Percentiles rank a stretch among this genome's conserved stretches.
Conservation (phyloP, 805 yeast species). For the Starmera quercuum region DNA sequence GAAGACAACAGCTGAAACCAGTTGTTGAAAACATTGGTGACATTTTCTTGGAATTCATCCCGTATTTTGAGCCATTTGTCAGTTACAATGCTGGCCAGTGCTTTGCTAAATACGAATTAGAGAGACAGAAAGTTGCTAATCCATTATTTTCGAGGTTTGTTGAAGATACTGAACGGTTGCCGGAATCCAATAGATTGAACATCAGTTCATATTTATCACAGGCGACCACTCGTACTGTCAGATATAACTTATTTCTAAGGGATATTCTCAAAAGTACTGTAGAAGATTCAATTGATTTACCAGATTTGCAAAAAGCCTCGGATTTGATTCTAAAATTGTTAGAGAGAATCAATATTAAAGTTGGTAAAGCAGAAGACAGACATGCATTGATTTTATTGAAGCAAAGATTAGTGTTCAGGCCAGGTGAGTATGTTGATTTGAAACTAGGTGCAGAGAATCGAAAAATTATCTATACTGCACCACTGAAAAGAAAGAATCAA, state of each 20-base stretch:
- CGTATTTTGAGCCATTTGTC: constrained; percentile 86
- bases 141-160: constrained; percentile 89
- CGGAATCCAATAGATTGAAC: constrained; percentile 83
- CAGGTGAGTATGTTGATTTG: constrained; percentile 80
- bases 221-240: constrained; percentile 92
- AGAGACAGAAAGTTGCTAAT: constrained; percentile 85
- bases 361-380: constrained; percentile 91
- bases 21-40: constrained; percentile 86
- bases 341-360: constrained; percentile 66
- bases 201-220: constrained; percentile 89
- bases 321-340: constrained; percentile 69
- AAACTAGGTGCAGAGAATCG: constrained; percentile 78
- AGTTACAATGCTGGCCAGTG: constrained; percentile 92
- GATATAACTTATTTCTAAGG: constrained; percentile 79
- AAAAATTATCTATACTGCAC: constrained; percentile 70
- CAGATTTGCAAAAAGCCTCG: constrained; percentile 59
- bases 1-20: constrained; percentile 79
- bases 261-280: constrained; percentile 79
- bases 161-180: constrained; percentile 79
- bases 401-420: constrained; percentile 73
- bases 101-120: constrained; percentile 92
- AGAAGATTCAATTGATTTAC: constrained; percentile 59
- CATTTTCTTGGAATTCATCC: constrained; percentile 73
- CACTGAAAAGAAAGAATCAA: constrained; percentile 65
- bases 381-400: constrained; percentile 82